A percentile compares a stretch with the other conserved stretches of the same genome.
Conservation (phyloP, 441 rosid genomes). For the Metrosideros polymorpha region DNA sequence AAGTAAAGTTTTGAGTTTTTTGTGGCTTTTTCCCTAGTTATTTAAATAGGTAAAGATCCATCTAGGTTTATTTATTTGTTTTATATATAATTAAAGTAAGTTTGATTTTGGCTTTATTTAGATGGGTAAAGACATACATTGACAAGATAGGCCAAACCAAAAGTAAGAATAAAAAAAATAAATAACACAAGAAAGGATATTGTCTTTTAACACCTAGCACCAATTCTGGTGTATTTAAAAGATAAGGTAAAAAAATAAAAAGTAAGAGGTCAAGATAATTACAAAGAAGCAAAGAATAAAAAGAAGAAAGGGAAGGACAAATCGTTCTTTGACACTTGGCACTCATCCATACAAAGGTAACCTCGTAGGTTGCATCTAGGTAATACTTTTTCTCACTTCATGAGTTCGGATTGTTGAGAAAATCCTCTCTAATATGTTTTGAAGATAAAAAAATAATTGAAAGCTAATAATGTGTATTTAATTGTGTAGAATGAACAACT, state of each 20-base stretch:
- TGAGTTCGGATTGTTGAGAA: not conserved
- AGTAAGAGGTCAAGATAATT: not conserved
- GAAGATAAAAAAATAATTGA: not conserved
- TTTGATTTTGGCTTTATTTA: not conserved
- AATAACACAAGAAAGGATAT: not conserved
- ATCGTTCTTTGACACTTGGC: not conserved
- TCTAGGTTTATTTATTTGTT: not conserved
- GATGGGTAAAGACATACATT: not conserved
- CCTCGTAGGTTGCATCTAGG: not conserved
- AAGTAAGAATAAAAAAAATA: not conserved
- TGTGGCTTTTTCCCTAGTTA: too few relatives aligned
- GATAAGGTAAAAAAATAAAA: not conserved
- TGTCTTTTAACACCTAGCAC: not conserved
- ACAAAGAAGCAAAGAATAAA: not conserved
- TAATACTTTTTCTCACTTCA: not conserved
- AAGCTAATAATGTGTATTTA: not conserved
- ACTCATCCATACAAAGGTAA: not conserved
- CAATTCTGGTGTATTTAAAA: not conserved
- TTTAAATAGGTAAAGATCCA: not conserved
- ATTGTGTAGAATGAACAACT: not conserved
- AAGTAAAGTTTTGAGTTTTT: too few relatives aligned
- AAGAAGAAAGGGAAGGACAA: not conserved
- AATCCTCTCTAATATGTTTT: too few relatives aligned
- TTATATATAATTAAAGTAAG: not conserved
- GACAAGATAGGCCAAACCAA: not conserved